A percentile compares a stretch with the other conserved stretches of the same genome.
Evolutionary conservation across 2,329 filamentous ascomycete species (phyloP).

Genomic region (Fusarium metavorans): DNA sequence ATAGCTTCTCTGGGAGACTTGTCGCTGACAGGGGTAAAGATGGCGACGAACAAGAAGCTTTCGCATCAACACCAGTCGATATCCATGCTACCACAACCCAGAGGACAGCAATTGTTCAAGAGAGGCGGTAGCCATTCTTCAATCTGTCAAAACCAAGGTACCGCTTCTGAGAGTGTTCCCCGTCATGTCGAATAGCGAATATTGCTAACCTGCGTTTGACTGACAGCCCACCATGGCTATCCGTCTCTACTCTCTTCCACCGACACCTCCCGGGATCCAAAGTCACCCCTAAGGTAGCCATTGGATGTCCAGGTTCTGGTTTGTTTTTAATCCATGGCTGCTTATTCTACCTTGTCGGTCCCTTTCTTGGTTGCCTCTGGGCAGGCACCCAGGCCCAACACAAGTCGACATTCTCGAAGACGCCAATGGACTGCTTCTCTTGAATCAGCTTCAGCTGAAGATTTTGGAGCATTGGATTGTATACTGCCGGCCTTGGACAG

Average conservation of each 20-base stretch:
- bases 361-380: not conserved
- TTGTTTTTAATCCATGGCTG: not conserved
- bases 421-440: no score
- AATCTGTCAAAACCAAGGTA: not conserved
- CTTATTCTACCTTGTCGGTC: not conserved
- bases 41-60: not conserved
- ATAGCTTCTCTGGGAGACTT: not conserved
- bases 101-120: not conserved
- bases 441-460: no score
- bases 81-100: not conserved
- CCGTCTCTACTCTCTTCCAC: not conserved
- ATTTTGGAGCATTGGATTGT: no score
- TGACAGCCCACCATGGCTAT: not conserved
- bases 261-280: not conserved
- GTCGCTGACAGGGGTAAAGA: not conserved
- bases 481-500: not conserved
- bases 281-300: accelerated
- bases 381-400: not conserved
- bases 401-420: no score
- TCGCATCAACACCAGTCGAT: not conserved
- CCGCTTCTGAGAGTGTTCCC: not conserved
- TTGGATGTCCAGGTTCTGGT: not conserved
- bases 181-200: not conserved
- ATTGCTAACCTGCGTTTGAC: not conserved
- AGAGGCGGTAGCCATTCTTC: not conserved